A percentile compares a stretch with the other conserved stretches of the same genome.
Evolutionary conservation across 2,329 filamentous ascomycete genomes (phyloP).

Genomic region (Fusarium lateritium): DNA sequence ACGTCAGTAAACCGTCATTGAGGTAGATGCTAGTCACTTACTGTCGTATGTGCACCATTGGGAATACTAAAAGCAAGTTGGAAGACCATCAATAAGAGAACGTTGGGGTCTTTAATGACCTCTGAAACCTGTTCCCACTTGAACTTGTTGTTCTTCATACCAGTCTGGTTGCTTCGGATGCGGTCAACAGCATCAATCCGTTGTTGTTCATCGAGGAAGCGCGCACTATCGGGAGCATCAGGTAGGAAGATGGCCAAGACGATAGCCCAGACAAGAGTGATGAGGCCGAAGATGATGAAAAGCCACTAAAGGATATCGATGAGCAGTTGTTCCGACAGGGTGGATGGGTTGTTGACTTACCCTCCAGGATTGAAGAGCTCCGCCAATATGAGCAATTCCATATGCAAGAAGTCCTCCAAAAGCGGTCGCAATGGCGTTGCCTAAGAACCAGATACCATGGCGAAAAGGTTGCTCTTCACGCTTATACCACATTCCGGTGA

Average conservation of each 20-base stretch:
- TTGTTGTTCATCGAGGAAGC: constrained; percentile 35
- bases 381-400: constrained; percentile 42
- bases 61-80: constrained; percentile 42
- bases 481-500: constrained; percentile 47
- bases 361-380: constrained; percentile 30
- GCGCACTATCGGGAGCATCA: constrained; percentile 34
- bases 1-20: background rate
- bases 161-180: constrained; percentile 40
- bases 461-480: constrained; percentile 44
- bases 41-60: constrained; percentile 42
- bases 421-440: constrained; percentile 41
- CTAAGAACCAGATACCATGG: constrained; percentile 46
- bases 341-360: constrained; percentile 5
- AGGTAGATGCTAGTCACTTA: accelerated
- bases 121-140: constrained; percentile 46
- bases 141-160: constrained; percentile 40
- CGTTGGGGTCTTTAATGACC: constrained; percentile 39
- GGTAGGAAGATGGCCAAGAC: constrained; percentile 37
- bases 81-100: constrained; percentile 41
- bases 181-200: constrained; percentile 33
- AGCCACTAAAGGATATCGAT: constrained; percentile 28
- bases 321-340: accelerated
- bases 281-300: constrained; percentile 44
- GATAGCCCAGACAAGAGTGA: constrained; percentile 38
- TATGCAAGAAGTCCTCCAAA: constrained; percentile 43